Evolutionary conservation across 495 filamentous ascomycete genomes (phyloP).

Genomic region (Hypoxylon trugodes): DNA sequence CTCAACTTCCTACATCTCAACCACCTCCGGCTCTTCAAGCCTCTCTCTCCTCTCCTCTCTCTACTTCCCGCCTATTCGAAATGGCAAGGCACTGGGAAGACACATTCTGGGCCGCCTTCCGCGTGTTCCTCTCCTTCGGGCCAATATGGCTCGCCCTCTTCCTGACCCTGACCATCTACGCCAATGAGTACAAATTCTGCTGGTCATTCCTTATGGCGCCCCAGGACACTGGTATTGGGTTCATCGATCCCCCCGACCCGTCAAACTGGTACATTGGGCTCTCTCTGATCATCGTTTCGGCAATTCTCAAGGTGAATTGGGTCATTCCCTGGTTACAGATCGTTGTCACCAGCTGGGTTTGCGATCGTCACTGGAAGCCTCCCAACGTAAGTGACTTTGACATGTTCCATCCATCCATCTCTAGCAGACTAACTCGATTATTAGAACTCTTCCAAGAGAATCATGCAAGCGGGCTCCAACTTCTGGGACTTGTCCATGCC

Average conservation of each 20-base stretch:
- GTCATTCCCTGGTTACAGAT: constrained; percentile 3
- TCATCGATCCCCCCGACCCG: background rate
- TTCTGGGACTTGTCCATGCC: background rate
- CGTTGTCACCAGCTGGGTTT: background rate
- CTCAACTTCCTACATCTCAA: too few relatives aligned
- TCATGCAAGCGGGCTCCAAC: constrained; percentile 4
- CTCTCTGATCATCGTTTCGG: constrained; percentile 17
- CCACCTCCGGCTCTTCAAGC: too few relatives aligned
- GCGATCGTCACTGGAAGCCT: constrained; percentile 12
- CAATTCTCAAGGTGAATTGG: constrained; percentile 14
- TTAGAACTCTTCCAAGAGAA: constrained; percentile 13
- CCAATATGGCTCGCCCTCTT: constrained; percentile 8
- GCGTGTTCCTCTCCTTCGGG: constrained; percentile 13
- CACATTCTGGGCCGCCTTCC: background rate
- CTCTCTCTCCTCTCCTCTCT: too few relatives aligned
- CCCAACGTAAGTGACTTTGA: background rate
- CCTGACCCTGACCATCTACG: constrained; percentile 2
- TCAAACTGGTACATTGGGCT: constrained; percentile 7
- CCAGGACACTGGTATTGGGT: background rate
- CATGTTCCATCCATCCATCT: background rate
- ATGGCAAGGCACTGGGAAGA: too few relatives aligned
- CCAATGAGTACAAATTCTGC: constrained; percentile 9
- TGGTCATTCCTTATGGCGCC: constrained; percentile 8
- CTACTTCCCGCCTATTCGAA: too few relatives aligned
- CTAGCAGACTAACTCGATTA: background rate